Conservation (phyloP, 176 grass and related monocot species). For the Rhynchospora breviuscula region DNA sequence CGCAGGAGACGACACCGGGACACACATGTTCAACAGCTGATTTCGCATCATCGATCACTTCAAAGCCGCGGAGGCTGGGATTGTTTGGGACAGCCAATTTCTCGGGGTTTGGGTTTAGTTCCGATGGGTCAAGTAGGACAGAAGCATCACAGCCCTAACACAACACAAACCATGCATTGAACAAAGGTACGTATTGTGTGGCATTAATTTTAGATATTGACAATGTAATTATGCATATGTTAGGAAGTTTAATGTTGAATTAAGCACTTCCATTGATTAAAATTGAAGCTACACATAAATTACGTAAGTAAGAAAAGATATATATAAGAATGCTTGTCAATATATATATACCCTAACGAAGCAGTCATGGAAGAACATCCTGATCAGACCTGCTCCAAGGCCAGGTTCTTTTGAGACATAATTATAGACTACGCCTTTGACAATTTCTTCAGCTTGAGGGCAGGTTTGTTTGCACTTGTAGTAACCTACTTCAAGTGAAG, state of each 20-base stretch:
- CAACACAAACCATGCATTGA: no score
- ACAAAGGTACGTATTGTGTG: no score
- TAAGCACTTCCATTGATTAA: no score
- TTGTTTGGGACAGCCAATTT: background rate
- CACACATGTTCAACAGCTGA: background rate
- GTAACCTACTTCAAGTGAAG: background rate
- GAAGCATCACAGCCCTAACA: background rate
- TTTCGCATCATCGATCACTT: background rate
- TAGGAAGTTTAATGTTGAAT: no score
- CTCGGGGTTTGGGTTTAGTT: conserved; percentile 1
- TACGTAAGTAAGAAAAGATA: background rate
- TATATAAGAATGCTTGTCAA: background rate
- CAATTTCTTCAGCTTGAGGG: background rate
- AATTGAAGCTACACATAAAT: no score
- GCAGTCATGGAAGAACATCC: conserved; percentile 26
- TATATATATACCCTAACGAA: conserved; percentile 15
- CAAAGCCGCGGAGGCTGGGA: background rate
- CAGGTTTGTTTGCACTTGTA: background rate
- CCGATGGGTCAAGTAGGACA: background rate
- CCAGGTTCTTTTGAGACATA: background rate
- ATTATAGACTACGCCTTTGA: background rate
- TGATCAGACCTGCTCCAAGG: conserved; percentile 3
- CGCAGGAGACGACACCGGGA: background rate
- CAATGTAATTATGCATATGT: no score
- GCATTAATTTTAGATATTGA: no score